Base-by-base conservation (phyloP, 768 basidiomycete genomes). In the Mycena olivaceomarginata region DNA sequence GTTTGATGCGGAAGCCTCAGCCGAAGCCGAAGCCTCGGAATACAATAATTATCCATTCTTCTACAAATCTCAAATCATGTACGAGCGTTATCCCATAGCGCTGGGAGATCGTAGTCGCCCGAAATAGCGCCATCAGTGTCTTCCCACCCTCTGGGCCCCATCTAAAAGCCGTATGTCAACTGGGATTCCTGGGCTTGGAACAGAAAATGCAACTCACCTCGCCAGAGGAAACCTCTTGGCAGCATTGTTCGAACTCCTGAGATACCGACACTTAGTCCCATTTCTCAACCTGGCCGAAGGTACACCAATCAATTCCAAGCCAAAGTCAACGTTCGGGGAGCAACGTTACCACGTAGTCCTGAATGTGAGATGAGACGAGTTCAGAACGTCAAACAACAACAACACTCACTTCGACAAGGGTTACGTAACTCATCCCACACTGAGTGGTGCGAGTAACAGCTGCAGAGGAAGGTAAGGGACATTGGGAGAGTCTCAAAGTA, bases 111-210 rank as follows among this genome's bases (percentile, higher is more conserved):
- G 89, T 62, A 95, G 86, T 25, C 94, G 90, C 75, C 75, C 93
- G 88, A 83, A 95, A 94, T 13, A 94, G 87, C 18, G 89, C 90
- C 87, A 91, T 93, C 46, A 94, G 79, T 0, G 92, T 94, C 82
- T 91, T 93, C 18, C 94, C 94, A 10, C 94, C 94, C 75, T 94
- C 93, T 0, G 90, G 80, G 15, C 93, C 94, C 94, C 94, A 94
- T 82, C 93, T 94, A 59, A 53, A 37, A 66, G 72, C 64, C 60
- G 70, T 66, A 46, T 78, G 62, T 65, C 39, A 41, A 46, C 46
- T 59, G 5, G 37, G 69, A 66, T 22, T 51, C 37, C 22, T 53
- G 51, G 51, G 46, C 7, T 53, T 15, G 16, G 22, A 43, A 69
- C 25, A 59, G 11, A 67, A 53, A 40, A 37, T 20, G 9, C 18